phyloP scores from a whole-genome alignment of 805 yeast species.

The Metschnikowia continentalis region DNA sequence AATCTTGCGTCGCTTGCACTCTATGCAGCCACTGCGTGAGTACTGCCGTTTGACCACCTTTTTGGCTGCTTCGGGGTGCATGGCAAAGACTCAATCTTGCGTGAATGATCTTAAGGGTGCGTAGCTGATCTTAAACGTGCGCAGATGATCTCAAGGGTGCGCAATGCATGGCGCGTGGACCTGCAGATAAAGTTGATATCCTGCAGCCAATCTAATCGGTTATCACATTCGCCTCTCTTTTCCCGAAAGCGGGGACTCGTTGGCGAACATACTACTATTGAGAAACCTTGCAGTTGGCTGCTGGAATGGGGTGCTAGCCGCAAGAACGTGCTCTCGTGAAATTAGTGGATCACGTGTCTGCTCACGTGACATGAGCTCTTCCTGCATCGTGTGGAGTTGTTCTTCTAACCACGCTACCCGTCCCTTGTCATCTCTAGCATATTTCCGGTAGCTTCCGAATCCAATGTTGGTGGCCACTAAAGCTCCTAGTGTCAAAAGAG shows the following conservation, averaged over 20 bases:
- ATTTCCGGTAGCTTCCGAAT: conserved; percentile 9
- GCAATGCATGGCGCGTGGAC: neutral
- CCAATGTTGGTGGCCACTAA: conserved; percentile 44
- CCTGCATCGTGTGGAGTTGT: neutral
- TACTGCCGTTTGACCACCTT: conserved; percentile 14
- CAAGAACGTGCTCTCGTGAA: neutral
- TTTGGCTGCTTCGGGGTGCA: conserved; percentile 1
- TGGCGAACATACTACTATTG: conserved; percentile 9
- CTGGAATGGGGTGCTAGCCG: conserved; percentile 9
- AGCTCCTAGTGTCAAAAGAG: conserved; percentile 47
- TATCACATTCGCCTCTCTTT: neutral
- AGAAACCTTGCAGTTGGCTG: neutral
- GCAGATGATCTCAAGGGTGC: neutral
- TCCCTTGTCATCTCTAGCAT: conserved; percentile 1
- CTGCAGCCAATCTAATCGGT: neutral
- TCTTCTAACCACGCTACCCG: conserved; percentile 4
- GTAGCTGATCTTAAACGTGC: neutral
- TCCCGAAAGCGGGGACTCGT: conserved; percentile 10
- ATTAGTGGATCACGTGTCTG: neutral
- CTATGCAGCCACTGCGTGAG: conserved; percentile 19
- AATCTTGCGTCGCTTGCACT: conserved; percentile 20
- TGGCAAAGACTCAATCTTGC: neutral
- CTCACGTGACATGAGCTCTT: neutral
- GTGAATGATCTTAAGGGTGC: neutral
- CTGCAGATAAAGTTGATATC: neutral